These are phyloP conservation scores for Lasiosphaeria hispida DNA, from an alignment of 495 filamentous ascomycete genomes.

Conservation along the genomic window DNA sequence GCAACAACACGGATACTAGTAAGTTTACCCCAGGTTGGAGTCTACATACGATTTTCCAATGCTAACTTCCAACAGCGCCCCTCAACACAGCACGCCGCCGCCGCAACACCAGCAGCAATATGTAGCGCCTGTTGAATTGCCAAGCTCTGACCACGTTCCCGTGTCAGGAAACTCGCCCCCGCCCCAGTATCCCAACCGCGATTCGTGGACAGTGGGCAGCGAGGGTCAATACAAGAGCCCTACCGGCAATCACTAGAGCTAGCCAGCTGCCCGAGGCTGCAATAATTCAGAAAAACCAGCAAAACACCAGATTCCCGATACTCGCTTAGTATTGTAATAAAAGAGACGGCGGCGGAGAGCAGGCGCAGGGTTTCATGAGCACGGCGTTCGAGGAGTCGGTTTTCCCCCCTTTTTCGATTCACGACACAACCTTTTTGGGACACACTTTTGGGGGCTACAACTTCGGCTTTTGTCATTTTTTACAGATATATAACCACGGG, in stretches of 20 bases:
- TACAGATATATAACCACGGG: too few species aligned
- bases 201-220: slow-evolving; percentile 10
- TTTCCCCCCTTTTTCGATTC: background rate
- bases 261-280: background rate
- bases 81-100: slow-evolving; percentile 2
- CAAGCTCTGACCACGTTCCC: background rate
- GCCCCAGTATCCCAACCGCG: slow-evolving; percentile 18
- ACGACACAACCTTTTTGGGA: background rate
- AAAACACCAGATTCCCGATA: background rate
- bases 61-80: slow-evolving; percentile 6
- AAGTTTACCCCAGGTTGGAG: background rate
- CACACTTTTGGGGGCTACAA: background rate
- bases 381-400: slow-evolving; percentile 8
- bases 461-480: too few species aligned
- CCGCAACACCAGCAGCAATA: background rate
- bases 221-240: slow-evolving; percentile 7
- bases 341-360: background rate
- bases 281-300: background rate
- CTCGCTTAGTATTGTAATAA: background rate
- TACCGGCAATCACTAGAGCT: too few species aligned
- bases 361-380: slow-evolving; percentile 1
- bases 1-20: slow-evolving; percentile 8
- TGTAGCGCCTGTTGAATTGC: background rate
- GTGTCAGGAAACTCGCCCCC: slow-evolving; percentile 9
- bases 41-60: background rate